Percentiles rank a stretch among this genome's conserved stretches.
Conservation (phyloP, 2,329 filamentous ascomycete species). For the Trichoderma sp. region DNA sequence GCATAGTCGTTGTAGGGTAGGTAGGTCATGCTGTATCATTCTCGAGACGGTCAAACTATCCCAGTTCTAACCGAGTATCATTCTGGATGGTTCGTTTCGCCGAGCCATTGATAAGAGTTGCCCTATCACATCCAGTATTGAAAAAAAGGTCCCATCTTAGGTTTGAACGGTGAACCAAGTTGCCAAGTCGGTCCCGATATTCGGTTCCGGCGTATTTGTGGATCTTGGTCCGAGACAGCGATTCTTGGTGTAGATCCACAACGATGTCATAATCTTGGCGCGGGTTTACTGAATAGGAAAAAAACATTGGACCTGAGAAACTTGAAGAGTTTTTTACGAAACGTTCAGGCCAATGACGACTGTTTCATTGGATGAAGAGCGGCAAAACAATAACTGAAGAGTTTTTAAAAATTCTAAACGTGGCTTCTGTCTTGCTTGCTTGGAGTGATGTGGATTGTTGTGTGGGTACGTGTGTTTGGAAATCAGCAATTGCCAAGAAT, state of each 20-base stretch:
- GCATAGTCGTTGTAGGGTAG: neutral
- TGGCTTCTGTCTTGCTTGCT: neutral
- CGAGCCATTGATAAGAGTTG: neutral
- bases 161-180: neutral
- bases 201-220: constrained; percentile 8
- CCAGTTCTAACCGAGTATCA: neutral
- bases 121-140: neutral
- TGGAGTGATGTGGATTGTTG: neutral
- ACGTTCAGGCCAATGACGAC: neutral
- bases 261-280: constrained; percentile 12
- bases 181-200: neutral
- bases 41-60: neutral
- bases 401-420: neutral
- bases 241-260: neutral
- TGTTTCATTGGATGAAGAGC: neutral
- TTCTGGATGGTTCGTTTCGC: neutral
- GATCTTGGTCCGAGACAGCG: constrained; percentile 2
- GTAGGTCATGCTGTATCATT: neutral
- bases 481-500: neutral
- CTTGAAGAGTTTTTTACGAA: neutral
- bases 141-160: neutral
- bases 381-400: neutral
- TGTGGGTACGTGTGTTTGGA: neutral
- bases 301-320: neutral
- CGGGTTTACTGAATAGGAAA: neutral